Conservation (phyloP, 169 alveolate genomes). For the Eimeria sp. region DNA sequence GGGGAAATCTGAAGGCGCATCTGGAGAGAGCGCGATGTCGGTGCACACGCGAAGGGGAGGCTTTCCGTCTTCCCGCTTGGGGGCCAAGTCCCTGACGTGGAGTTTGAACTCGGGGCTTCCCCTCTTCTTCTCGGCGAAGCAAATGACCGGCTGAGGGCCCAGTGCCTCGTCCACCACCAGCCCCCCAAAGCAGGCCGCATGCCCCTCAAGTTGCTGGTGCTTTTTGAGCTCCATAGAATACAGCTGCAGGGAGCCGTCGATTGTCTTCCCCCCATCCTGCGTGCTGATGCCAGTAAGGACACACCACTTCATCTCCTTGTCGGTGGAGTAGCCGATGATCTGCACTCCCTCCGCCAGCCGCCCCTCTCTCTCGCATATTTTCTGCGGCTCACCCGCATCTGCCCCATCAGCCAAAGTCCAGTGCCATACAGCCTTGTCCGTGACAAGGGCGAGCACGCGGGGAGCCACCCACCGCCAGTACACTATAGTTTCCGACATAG, state of each 20-base stretch:
- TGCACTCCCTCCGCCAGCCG: constrained; percentile 93
- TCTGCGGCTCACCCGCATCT: constrained; percentile 87
- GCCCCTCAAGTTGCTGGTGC: constrained; percentile 97
- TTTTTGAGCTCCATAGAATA: constrained; percentile 90
- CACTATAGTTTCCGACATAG: constrained; percentile 93
- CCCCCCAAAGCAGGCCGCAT: constrained; percentile 96
- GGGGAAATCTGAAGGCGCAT: constrained; percentile 87
- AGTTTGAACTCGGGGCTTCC: constrained; percentile 69
- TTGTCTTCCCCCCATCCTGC: constrained; percentile 93
- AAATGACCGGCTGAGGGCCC: constrained; percentile 86
- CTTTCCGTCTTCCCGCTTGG: constrained; percentile 80
- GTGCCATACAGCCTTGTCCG: constrained; percentile 95
- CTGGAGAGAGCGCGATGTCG: constrained; percentile 77
- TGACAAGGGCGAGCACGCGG: constrained; percentile 94
- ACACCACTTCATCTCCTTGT: constrained; percentile 94
- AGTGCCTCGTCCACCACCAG: constrained; percentile 91
- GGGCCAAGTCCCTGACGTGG: constrained; percentile 80
- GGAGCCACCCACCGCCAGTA: constrained; percentile 97
- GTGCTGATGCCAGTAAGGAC: constrained; percentile 96
- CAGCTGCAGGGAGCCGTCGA: constrained; percentile 96
- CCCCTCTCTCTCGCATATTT: constrained; percentile 94
- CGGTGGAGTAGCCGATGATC: constrained; percentile 90
- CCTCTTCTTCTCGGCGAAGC: constrained; percentile 84
- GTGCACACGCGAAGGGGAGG: constrained; percentile 78
- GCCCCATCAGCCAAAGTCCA: constrained; percentile 89